Evolutionary conservation across 208 protist genomes (phyloP), one percentile per base, ranked within the genome.

Genomic region (Acanthamoeba lenticulata): DNA sequence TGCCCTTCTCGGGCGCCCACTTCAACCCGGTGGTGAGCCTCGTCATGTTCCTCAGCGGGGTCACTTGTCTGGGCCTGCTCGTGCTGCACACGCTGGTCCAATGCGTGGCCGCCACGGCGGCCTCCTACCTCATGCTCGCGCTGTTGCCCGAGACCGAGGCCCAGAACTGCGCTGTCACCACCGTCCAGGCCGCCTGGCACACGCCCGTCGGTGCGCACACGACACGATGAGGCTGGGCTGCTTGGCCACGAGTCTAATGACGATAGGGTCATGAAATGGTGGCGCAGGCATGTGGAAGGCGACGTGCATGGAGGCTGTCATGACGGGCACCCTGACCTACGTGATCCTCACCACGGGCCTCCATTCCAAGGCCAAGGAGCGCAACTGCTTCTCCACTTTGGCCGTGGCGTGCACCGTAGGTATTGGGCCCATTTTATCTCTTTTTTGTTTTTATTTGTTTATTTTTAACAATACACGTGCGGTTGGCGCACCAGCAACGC

Each of bases 1-100:
- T 77, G 34, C 67, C 67, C 1, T 77, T 77, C 67, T 77, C 67
- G 0, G 67, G 67, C 32, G 67, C 67, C 34, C 67, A 77, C 36
- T 77, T 77, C 67, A 77, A 77, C 42, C 67, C 67, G 9, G 67
- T 77, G 34, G 67, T 77, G 11, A 77, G 67, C 21, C 67, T 77
- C 5, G 67, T 77, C 17, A 77, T 77, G 67, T 77, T 77, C 24
- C 27, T 77, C 34, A 77, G 67, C 67, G 67, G 67, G 17, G 67
- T 77, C 11, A 77, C 67, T 17, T 77, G 34, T 34, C 42, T 77
- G 67, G n/a, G 67, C 5, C 67, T 77, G 34, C 67, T 77, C 9
- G 67, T 27, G 17, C 19, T 77, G 67, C 67, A 77, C 36, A 77
- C 67, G 4, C 67, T 77, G 2, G 67, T 77, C 34, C 67, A 77